phyloP scores from a whole-genome alignment of 352 stramenopile genomes.

The Phytophthora pseudosyringae region DNA sequence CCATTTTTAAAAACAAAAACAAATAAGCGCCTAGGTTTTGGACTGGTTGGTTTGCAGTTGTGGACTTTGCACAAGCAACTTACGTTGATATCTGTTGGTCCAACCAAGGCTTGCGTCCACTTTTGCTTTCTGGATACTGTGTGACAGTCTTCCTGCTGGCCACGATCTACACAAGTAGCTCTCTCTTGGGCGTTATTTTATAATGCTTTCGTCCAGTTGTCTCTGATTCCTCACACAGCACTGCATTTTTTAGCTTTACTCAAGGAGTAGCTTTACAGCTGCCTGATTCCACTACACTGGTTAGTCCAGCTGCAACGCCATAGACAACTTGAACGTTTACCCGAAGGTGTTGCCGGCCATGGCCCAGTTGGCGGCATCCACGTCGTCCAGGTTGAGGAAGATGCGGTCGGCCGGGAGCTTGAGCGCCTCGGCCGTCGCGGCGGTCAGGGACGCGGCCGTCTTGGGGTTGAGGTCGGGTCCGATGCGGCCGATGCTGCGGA shows the following conservation, averaged over 20 bases:
- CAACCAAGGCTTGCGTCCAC: neutral
- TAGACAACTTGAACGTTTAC: constrained; percentile 1
- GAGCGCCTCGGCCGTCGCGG: constrained; percentile 23
- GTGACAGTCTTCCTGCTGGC: too few relatives aligned
- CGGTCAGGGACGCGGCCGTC: constrained; percentile 36
- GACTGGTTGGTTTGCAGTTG: neutral
- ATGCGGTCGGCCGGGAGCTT: constrained; percentile 38
- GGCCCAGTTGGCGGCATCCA: constrained; percentile 42
- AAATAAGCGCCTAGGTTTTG: constrained; percentile 10
- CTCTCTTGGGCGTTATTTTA: too few relatives aligned
- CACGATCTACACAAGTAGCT: too few relatives aligned
- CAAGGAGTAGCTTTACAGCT: too few relatives aligned
- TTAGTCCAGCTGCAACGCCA: too few relatives aligned
- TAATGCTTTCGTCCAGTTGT: too few relatives aligned
- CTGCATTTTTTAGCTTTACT: too few relatives aligned
- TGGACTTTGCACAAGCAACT: neutral
- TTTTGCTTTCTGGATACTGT: too few relatives aligned
- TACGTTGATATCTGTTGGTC: neutral
- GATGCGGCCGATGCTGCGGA: constrained; percentile 49
- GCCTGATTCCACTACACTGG: too few relatives aligned
- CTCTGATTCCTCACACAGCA: too few relatives aligned
- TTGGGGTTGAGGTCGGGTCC: constrained; percentile 40
- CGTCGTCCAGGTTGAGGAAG: constrained; percentile 50
- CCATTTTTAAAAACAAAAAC: constrained; percentile 3
- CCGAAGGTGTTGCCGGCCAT: constrained; percentile 16